Percentiles rank a stretch among this genome's conserved stretches.
Conservation (phyloP, 108 stramenopile genomes). For the Nannochloropsis granulata region DNA sequence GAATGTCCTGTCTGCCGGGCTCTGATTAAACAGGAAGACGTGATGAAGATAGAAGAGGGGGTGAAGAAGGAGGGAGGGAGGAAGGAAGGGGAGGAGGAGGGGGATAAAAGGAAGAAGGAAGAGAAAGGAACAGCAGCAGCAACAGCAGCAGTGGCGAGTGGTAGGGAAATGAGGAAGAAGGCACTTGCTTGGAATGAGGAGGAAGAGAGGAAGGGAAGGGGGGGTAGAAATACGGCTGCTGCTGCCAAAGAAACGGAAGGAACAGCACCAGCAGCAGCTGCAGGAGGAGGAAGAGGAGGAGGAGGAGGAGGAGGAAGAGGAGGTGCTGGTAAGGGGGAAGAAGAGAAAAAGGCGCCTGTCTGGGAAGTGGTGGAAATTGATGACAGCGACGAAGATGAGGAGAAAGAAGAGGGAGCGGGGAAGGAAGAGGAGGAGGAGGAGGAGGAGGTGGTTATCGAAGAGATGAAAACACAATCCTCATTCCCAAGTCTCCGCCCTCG, state of each 20-base stretch:
- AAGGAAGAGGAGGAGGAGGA: background rate
- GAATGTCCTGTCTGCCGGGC: conserved; percentile 12
- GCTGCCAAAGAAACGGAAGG: too few relatives aligned
- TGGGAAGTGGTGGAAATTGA: background rate
- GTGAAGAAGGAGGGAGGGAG: conserved; percentile 23
- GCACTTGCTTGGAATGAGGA: background rate
- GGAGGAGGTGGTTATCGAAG: background rate
- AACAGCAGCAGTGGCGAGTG: background rate
- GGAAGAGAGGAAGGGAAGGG: too few relatives aligned
- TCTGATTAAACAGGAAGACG: background rate
- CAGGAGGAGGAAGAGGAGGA: background rate
- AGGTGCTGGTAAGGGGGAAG: background rate
- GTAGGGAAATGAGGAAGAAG: background rate
- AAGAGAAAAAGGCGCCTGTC: background rate
- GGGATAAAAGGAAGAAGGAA: background rate
- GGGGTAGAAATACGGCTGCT: too few relatives aligned
- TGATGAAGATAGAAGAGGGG: background rate
- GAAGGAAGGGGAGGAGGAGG: conserved; percentile 14
- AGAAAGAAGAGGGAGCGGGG: background rate
- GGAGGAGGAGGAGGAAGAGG: background rate
- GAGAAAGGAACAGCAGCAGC: background rate
- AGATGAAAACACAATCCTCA: background rate
- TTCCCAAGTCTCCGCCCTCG: background rate
- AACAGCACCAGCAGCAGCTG: too few relatives aligned
- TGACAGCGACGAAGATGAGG: background rate